Base-by-base conservation (phyloP, 2,329 filamentous ascomycete genomes). In the Colletotrichum neosansevieriae region DNA sequence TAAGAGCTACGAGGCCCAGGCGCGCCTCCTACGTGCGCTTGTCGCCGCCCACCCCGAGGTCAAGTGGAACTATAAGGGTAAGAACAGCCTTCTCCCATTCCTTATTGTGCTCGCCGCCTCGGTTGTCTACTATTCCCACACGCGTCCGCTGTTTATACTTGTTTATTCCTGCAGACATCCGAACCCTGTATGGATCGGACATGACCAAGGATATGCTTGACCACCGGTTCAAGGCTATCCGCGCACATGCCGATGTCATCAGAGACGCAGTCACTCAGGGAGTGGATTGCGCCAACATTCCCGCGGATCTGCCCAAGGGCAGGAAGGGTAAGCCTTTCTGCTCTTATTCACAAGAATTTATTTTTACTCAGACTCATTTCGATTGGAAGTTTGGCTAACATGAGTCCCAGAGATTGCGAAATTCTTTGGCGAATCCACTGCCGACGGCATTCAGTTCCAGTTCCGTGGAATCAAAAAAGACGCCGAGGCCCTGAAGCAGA, bases 61-160 rank as follows among this genome's bases (percentile, higher is more conserved):
- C 0, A 87, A 85, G 70, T 84, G 89, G 60, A 87, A 91, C 75
- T 90, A 86, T 76, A 86, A 85, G 73, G 87, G 89, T 91, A 83
- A 80, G 86, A 53, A 38, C 50, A 32, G 21, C 13, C 38, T 21
- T 15, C 21, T 24, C n/a, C 29, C 10, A 21, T 50, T 32, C 11
- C 5, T 54, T 40, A 36, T 6, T 9, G 19, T 32, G 29, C 53
- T 50, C 13, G 12, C 19, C 56, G 53, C 42, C 36, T 50, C 38
- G 10, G 29, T 51, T 32, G 60, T 6, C 21, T 5, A 13, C 29
- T 12, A 15, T 17, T 50, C 38, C 56, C 21, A 49, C 44, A 57
- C 58, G 59, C 63, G 24, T 65, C 70, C 70, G 70, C 69, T 58
- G 51, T 63, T 38, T 15, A 38, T 38, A 15, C 11, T 4, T 12